Evolutionary conservation across 345 rosid genomes (phyloP).

Genomic region (Pelargonium nanum): DNA sequence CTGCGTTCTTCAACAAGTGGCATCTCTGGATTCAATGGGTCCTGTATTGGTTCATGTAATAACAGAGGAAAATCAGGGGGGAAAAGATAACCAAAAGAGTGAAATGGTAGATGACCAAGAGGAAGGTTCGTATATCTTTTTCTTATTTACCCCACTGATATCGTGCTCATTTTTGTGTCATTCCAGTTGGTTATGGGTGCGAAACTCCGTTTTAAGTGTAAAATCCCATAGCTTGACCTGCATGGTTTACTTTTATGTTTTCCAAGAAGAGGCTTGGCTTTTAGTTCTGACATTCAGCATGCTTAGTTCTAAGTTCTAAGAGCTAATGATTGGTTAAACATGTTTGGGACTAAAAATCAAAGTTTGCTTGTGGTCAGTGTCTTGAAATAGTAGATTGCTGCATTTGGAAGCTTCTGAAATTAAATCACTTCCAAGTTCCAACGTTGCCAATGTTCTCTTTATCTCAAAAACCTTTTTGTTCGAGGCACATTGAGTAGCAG

Average conservation of each 20-base stretch:
- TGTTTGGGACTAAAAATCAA: not conserved
- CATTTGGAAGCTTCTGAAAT: no score
- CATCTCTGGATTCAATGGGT: conserved; percentile 74
- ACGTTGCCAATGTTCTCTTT: not conserved
- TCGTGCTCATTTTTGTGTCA: no score
- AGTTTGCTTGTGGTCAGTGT: not conserved
- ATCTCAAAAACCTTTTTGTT: not conserved
- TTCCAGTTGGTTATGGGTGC: no score
- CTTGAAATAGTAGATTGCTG: no score
- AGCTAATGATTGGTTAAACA: no score
- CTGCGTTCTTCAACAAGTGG: conserved; percentile 71
- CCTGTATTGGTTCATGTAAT: conserved; percentile 90
- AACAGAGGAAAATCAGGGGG: conserved; percentile 52
- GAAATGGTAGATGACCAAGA: conserved; percentile 21
- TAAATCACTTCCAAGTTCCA: not conserved
- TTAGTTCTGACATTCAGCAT: no score
- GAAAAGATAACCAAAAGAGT: conserved; percentile 15
- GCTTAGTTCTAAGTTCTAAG: no score
- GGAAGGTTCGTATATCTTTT: conserved; percentile 26
- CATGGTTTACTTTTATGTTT: no score
- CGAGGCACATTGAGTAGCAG: not conserved
- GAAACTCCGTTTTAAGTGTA: not conserved
- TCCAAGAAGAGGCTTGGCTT: no score
- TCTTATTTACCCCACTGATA: conserved; percentile 2
- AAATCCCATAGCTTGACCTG: no score